These are phyloP conservation scores for Clonostachys solani DNA, from an alignment of 2,329 filamentous ascomycete species.

Conservation along the genomic window DNA sequence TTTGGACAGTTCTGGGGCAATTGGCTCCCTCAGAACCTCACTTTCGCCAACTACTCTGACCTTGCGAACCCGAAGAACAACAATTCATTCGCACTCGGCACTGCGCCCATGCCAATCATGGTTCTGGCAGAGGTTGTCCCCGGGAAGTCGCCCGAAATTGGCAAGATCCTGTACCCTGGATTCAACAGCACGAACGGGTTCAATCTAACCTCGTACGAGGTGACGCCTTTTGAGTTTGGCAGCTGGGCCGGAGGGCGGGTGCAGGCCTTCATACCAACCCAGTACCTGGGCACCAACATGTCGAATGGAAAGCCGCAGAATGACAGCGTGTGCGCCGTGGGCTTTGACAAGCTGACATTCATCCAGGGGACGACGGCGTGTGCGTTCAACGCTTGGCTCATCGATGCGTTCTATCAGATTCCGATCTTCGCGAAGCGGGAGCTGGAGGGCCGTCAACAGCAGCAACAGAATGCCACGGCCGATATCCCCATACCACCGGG, in stretches of 20 bases:
- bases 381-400: slow-evolving; percentile 17
- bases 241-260: slow-evolving; percentile 19
- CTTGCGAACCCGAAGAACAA: slow-evolving; percentile 6
- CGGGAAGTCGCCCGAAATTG: slow-evolving; percentile 15
- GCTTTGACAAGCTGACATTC: slow-evolving; percentile 22
- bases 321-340: slow-evolving; percentile 16
- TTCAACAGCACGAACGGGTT: slow-evolving; percentile 16
- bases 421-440: slow-evolving; percentile 14
- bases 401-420: slow-evolving; percentile 16
- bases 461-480: not conserved
- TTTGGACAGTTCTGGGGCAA: slow-evolving; percentile 19
- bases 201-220: slow-evolving; percentile 22
- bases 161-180: slow-evolving; percentile 17
- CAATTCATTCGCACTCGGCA: slow-evolving; percentile 9
- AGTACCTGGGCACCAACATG: slow-evolving; percentile 20
- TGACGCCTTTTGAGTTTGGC: slow-evolving; percentile 24
- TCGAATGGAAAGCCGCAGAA: slow-evolving; percentile 14
- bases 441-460: not conserved
- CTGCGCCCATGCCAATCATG: slow-evolving; percentile 19
- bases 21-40: slow-evolving; percentile 9
- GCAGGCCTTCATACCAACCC: slow-evolving; percentile 18
- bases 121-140: slow-evolving; percentile 17
- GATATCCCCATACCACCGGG: slow-evolving; percentile 9
- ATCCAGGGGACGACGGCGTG: slow-evolving; percentile 20
- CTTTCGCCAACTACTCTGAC: slow-evolving; percentile 14